Conservation (phyloP, 2,329 filamentous ascomycete genomes). For the Zymoseptoria brevis region DNA sequence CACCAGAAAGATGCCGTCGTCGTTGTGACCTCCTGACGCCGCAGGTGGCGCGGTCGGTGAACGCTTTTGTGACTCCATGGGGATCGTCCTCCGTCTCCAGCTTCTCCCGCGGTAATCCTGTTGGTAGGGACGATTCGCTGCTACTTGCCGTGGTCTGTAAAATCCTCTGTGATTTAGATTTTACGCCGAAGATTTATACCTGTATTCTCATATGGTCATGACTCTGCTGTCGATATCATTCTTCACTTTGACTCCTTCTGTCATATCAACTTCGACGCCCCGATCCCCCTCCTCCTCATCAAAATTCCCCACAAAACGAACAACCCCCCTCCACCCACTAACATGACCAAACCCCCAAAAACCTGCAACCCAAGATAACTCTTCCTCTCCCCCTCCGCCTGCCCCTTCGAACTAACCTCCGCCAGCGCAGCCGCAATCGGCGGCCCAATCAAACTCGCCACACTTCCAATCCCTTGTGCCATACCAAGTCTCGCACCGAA, state of each 20-base stretch:
- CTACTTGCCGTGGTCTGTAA: too few species aligned
- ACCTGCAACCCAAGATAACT: constrained; percentile 26
- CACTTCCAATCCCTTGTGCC: constrained; percentile 37
- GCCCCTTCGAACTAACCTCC: background rate
- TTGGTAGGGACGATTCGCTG: too few species aligned
- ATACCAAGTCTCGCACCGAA: constrained; percentile 42
- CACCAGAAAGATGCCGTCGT: too few species aligned
- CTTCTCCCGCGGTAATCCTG: too few species aligned
- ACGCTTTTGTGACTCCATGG: too few species aligned
- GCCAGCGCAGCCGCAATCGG: constrained; percentile 40
- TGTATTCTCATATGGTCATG: too few species aligned
- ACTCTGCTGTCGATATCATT: too few species aligned
- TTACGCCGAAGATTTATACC: too few species aligned
- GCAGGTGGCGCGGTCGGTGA: too few species aligned
- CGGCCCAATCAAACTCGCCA: constrained; percentile 38
- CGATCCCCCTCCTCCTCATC: constrained; percentile 16
- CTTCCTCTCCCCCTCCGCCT: constrained; percentile 3
- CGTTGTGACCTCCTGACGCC: too few species aligned
- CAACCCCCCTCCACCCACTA: constrained; percentile 20
- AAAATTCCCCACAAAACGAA: constrained; percentile 21
- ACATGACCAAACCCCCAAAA: constrained; percentile 24
- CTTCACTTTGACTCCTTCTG: background rate
- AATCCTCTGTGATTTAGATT: too few species aligned
- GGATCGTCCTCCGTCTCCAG: too few species aligned
- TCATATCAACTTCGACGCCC: constrained; percentile 14